Evolutionary conservation across 2,329 filamentous ascomycete species (phyloP).

Genomic region (Stachybotrys elegans): DNA sequence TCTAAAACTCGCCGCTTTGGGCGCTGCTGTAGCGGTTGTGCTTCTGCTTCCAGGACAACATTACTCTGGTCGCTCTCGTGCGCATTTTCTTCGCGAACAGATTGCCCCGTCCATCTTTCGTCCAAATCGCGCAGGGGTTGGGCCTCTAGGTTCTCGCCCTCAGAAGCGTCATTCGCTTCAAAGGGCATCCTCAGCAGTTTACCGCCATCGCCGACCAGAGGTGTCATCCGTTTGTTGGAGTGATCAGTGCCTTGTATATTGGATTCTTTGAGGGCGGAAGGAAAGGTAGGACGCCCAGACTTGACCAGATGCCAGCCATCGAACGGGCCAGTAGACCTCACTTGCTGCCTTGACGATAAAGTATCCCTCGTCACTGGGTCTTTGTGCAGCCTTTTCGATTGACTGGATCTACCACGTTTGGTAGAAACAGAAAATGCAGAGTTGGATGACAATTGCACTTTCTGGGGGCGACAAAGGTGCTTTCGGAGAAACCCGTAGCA

Average conservation of each 20-base stretch:
- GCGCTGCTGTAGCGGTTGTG: too few relatives aligned
- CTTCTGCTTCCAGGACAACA: too few relatives aligned
- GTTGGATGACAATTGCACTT: constrained; percentile 16
- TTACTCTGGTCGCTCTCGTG: too few relatives aligned
- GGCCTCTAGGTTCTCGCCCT: too few relatives aligned
- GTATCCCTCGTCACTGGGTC: too few relatives aligned
- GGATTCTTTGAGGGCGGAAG: constrained; percentile 1
- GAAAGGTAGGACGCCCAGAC: constrained; percentile 14
- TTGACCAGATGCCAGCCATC: constrained; percentile 33
- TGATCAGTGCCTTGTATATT: too few relatives aligned
- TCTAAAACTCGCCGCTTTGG: constrained; percentile 3
- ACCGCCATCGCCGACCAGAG: constrained; percentile 35
- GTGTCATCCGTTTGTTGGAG: constrained; percentile 1
- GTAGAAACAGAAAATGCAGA: constrained; percentile 19
- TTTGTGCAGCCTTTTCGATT: too few relatives aligned
- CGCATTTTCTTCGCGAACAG: too few relatives aligned
- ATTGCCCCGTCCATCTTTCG: too few relatives aligned
- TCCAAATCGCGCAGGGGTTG: too few relatives aligned
- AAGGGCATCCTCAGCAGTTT: constrained; percentile 41
- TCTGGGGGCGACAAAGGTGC: constrained; percentile 60
- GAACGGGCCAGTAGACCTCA: constrained; percentile 21
- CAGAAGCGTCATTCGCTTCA: constrained; percentile 24
- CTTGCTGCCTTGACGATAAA: too few relatives aligned
- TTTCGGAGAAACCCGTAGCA: constrained; percentile 70
- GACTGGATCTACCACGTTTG: constrained; percentile 11